These are phyloP conservation scores for Vinca minor DNA, from an alignment of 257 asterid genomes.

Conservation along the genomic window DNA sequence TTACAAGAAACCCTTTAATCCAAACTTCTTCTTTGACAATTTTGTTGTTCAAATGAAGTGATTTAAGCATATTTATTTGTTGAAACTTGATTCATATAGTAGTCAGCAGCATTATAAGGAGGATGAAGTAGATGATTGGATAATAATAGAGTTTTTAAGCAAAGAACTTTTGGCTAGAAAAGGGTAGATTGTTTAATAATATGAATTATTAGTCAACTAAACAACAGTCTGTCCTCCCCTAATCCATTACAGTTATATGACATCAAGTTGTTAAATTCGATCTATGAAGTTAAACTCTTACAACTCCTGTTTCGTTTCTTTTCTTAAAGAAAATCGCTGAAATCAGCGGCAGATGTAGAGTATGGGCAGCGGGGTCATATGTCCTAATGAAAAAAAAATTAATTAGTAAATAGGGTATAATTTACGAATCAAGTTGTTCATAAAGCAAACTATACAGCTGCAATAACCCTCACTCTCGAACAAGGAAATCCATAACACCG, in stretches of 20 bases:
- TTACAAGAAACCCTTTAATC: background rate
- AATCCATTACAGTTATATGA: constrained; percentile 58
- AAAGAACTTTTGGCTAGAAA: background rate
- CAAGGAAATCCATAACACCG: too few relatives aligned
- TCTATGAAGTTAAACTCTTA: too few relatives aligned
- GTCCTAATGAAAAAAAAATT: too few relatives aligned
- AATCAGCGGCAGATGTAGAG: too few relatives aligned
- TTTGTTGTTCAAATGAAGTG: background rate
- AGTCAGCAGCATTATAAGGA: background rate
- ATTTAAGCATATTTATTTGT: background rate
- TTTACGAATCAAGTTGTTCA: too few relatives aligned
- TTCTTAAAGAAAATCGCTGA: too few relatives aligned
- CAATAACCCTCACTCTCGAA: too few relatives aligned
- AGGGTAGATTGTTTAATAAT: background rate
- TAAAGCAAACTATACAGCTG: too few relatives aligned
- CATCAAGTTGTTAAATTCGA: too few relatives aligned
- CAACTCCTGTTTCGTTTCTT: too few relatives aligned
- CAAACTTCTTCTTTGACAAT: background rate
- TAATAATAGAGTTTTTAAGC: background rate
- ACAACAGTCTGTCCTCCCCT: constrained; percentile 32
- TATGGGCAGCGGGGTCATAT: too few relatives aligned
- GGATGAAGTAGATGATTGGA: background rate
- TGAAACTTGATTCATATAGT: background rate
- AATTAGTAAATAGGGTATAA: too few relatives aligned
- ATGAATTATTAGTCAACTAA: constrained; percentile 37